These are phyloP conservation scores for Fraxinus platypoda DNA, from an alignment of 305 asterid genomes.

Conservation along the genomic window DNA sequence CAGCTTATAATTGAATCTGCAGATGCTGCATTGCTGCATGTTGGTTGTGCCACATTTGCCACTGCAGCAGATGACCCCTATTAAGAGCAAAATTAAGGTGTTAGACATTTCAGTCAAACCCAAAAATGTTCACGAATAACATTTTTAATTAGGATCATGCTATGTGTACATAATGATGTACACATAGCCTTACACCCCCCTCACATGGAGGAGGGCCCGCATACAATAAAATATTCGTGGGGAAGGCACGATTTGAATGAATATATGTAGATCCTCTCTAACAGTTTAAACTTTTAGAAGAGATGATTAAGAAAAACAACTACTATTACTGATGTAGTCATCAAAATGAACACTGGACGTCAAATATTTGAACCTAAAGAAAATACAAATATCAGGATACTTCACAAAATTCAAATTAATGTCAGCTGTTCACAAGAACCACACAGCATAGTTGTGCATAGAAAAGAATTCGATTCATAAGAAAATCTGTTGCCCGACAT, in stretches of 20 bases:
- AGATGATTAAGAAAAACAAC: background rate
- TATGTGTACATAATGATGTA: too few relatives aligned
- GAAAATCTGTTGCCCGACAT: background rate
- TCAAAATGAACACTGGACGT: background rate
- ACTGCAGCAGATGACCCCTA: conserved; percentile 34
- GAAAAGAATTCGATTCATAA: background rate
- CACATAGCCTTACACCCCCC: too few relatives aligned
- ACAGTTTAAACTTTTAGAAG: background rate
- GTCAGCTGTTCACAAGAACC: background rate
- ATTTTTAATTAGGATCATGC: too few relatives aligned
- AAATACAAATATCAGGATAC: background rate
- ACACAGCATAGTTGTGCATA: background rate
- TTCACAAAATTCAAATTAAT: background rate
- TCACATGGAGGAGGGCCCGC: too few relatives aligned
- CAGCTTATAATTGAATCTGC: conserved; percentile 45
- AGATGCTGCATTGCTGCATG: conserved; percentile 47
- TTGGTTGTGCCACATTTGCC: conserved; percentile 30
- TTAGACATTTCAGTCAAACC: background rate
- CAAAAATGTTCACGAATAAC: background rate
- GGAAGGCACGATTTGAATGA: background rate
- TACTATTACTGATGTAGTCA: background rate
- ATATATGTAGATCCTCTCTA: background rate
- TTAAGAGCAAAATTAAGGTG: background rate
- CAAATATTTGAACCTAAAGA: background rate
- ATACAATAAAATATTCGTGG: too few relatives aligned